Evolutionary conservation across 2,329 filamentous ascomycete species (phyloP).

Genomic region (Diplodia seriata): DNA sequence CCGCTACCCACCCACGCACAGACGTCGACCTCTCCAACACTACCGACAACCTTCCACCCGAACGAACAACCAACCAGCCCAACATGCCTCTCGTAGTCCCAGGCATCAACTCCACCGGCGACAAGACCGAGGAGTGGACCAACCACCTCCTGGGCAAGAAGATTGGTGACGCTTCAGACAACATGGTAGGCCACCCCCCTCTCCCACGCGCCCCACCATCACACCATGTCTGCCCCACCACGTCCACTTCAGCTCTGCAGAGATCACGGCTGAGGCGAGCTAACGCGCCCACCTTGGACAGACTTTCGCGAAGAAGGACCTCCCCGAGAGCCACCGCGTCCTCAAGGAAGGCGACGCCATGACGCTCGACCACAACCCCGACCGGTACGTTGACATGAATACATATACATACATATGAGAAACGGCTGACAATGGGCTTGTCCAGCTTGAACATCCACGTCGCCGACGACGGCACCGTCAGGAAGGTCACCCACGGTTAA

Average conservation of each 20-base stretch:
- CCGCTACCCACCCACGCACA: neutral
- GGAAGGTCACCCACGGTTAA: slow-evolving; percentile 56
- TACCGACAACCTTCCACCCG: neutral
- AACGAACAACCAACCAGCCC: neutral
- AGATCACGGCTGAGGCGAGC: neutral
- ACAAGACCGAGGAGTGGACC: slow-evolving; percentile 53
- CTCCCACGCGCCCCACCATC: neutral
- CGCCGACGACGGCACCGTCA: slow-evolving; percentile 56
- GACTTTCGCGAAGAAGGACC: slow-evolving; percentile 59
- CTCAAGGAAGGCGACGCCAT: slow-evolving; percentile 55
- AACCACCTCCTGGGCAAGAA: slow-evolving; percentile 60
- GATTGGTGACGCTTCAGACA: slow-evolving; percentile 55
- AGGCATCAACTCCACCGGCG: slow-evolving; percentile 49
- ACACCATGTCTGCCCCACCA: neutral
- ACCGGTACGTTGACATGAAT: slow-evolving; percentile 43
- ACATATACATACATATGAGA: neutral
- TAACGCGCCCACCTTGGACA: slow-evolving; percentile 35
- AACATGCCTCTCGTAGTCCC: slow-evolving; percentile 61
- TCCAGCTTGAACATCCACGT: slow-evolving; percentile 56
- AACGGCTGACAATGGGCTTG: slow-evolving; percentile 1
- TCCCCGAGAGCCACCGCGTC: slow-evolving; percentile 57
- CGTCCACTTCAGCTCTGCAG: too few species aligned
- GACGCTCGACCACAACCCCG: slow-evolving; percentile 57
- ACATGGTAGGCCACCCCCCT: slow-evolving; percentile 47
- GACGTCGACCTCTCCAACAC: neutral